Evolutionary conservation across 1,139 yeast genomes (phyloP), one percentile per base, ranked within the genome.

Genomic region (Scheffersomyces illinoinensis): DNA sequence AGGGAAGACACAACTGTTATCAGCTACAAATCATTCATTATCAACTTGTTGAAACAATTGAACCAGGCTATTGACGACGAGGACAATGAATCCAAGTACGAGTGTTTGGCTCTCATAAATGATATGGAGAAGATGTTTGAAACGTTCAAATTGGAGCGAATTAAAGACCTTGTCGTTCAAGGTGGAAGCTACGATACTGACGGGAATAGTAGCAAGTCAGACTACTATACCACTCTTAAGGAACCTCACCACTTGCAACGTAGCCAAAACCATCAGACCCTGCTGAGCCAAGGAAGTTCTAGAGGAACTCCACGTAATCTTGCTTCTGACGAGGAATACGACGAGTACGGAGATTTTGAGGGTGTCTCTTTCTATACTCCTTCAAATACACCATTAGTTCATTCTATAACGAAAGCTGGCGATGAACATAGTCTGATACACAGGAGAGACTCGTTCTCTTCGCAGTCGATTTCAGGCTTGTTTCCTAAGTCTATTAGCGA

Each of bases 111-210:
- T 0, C 86, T 85, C 53, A 85, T 86, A 23, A 81, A 78, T 60
- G 89, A 86, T 65, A 83, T 86, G 76, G 89, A 85, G 65, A 82
- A 83, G 66, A 86, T 86, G 89, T 85, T 85, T 69, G 87, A 85
- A 52, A 80, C 76, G 1, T 79, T 75, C 66, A 79, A 79, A 63
- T 63, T 78, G 52, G 83, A 81, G 57, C 72, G 70, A 53, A 70
- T 72, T 20, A 71, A 68, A 55, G 73, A 71, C 55, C 63, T 61
- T 47, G 59, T 52, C 5, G 23, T 24, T 3, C 50, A 52, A 24
- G 55, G 47, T 21, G 53, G 24, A 24, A n/a, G 43, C 23, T 43
- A 43, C 24, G 47, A 49, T 54, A 53, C 19, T 20, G 43, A 56
- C 7, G 47, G 33, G 17, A 50, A 54, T 4, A 24, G 23, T 20